Conservation (phyloP, 257 asterid species). For the Jaltomata sinuosa region DNA sequence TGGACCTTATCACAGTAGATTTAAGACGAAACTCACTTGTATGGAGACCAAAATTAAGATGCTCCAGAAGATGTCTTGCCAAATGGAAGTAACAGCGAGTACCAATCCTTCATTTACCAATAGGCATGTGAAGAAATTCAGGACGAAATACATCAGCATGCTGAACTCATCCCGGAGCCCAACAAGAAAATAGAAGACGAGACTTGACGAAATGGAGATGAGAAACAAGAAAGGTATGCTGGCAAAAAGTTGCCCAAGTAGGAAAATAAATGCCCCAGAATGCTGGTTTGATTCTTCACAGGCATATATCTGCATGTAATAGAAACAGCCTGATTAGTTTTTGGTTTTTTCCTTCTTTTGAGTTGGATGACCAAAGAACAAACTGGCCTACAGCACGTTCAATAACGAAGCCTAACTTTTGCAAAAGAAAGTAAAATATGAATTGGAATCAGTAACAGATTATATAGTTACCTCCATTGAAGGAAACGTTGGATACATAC, state of each 20-base stretch:
- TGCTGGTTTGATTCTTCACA: slow-evolving; percentile 84
- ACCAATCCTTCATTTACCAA: slow-evolving; percentile 85
- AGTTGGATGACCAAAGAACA: not conserved
- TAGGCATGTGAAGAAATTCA: slow-evolving; percentile 83
- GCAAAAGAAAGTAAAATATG: not conserved
- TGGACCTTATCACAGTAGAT: not conserved
- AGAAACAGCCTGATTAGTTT: not conserved
- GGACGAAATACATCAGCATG: slow-evolving; percentile 70
- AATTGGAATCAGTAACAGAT: not conserved
- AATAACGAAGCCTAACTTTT: not conserved
- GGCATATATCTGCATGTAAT: slow-evolving; percentile 46
- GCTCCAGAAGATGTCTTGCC: slow-evolving; percentile 73
- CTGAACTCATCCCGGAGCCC: slow-evolving; percentile 82
- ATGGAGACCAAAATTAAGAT: slow-evolving; percentile 45
- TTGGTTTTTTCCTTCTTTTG: not conserved
- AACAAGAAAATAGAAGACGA: slow-evolving; percentile 82
- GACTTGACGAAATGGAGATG: slow-evolving; percentile 83
- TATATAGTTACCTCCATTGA: not conserved
- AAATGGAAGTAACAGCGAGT: slow-evolving; percentile 51
- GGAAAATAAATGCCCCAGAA: slow-evolving; percentile 77
- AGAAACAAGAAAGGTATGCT: slow-evolving; percentile 91
- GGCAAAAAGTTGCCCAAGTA: slow-evolving; percentile 77
- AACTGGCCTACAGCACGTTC: not conserved
- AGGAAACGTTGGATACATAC: not conserved
- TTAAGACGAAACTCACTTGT: slow-evolving; percentile 50